Base-by-base conservation (phyloP, 139 green algal genomes). In the Coelastrella sp. region DNA sequence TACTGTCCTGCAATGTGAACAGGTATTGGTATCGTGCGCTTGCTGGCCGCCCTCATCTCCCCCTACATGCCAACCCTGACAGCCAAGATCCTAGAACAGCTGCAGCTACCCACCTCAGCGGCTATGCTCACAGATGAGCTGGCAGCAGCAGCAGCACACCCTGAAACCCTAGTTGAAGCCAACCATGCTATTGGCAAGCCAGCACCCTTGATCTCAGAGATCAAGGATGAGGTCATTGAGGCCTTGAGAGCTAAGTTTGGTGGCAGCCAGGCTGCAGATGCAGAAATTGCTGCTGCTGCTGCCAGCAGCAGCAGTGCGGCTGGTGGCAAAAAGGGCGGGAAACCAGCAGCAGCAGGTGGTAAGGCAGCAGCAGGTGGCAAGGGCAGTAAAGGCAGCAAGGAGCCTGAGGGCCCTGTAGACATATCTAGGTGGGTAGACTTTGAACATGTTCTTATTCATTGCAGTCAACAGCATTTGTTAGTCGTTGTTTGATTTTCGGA, bases 21-120 rank as follows among this genome's bases (percentile, higher is more conserved):
- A 64, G 96, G 95, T 83, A 89, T 97, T 71, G 98, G 98, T 57
- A 71, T 99, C 60, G 95, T 98, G 78, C 90, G 91, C 22, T 80
- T 99, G 84, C 92, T 99, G 73, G 96, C 96, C 16, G 94, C 94
- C 10, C 92, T 99, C 56, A 91, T 99, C 87, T 73, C 96, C 78
- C 98, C 98, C 73, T 99, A 97, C 95, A 99, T 99, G 96, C 98
- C 98, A 32, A 94, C 92, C 4, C 94, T 99, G 85, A 94, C 96
- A 2, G 65, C 64, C 73, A 97, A 96, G 90, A 83, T 97, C 60
- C 92, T 96, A 60, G 57, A 90, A 76, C 95, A 93, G 82, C 91
- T 92, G n/a, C 73, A 68, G 0, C 79, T 92, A 73, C 87, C 74
- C 7, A 16, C 32, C 1, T 54, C 22, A 57, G 80, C 64, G 4